These are phyloP conservation scores for Melaleuca alternifolia DNA, from an alignment of 345 rosid genomes.

Conservation along the genomic window DNA sequence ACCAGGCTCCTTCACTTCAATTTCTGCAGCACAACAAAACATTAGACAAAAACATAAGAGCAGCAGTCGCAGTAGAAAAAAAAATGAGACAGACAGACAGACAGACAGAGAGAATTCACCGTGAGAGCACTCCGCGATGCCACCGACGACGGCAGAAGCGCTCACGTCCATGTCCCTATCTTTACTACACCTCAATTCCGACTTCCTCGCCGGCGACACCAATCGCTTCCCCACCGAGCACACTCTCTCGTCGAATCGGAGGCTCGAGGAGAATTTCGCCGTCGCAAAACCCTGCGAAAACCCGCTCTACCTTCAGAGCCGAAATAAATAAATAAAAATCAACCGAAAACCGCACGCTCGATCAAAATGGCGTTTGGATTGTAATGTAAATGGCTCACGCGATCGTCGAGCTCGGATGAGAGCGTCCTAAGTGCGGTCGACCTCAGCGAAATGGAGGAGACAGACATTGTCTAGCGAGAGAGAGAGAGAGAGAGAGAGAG, in stretches of 20 bases:
- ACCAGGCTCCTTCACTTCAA: constrained; percentile 40
- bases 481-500: neutral
- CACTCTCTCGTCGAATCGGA: constrained; percentile 14
- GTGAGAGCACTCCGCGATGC: constrained; percentile 8
- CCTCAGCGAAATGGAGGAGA: neutral
- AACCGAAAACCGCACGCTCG: neutral
- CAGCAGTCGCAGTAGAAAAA: neutral
- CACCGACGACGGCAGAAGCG: constrained; percentile 30
- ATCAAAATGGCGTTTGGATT: neutral
- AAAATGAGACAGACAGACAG: neutral
- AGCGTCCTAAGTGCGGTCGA: neutral
- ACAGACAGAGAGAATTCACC: constrained; percentile 16
- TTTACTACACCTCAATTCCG: constrained; percentile 29
- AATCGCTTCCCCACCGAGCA: constrained; percentile 12
- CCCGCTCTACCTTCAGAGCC: neutral
- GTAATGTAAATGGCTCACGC: too few species aligned
- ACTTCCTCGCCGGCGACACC: constrained; percentile 7
- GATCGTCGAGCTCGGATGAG: too few species aligned
- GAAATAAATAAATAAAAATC: neutral
- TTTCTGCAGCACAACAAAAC: constrained; percentile 16
- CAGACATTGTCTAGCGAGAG: neutral
- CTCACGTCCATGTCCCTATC: constrained; percentile 34
- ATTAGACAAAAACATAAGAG: neutral
- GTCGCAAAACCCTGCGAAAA: constrained; percentile 20
- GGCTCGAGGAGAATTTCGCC: constrained; percentile 3